These are phyloP conservation scores for Fusarium transvaalense DNA, from an alignment of 2,329 filamentous ascomycete genomes.

Conservation along the genomic window DNA sequence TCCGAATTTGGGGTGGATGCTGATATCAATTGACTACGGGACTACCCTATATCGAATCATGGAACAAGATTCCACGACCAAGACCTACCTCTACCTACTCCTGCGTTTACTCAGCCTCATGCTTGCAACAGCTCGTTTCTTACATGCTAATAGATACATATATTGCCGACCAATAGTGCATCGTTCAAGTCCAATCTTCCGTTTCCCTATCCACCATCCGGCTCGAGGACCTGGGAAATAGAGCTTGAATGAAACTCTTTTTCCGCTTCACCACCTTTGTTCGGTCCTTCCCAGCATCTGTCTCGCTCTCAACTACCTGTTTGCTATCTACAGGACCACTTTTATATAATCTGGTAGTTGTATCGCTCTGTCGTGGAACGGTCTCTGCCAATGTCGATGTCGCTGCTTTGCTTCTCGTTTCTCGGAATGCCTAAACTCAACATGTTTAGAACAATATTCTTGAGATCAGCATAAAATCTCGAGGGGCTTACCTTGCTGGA, in stretches of 20 bases:
- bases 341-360: neutral
- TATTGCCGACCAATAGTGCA: too few species aligned
- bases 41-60: neutral
- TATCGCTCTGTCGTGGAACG: neutral
- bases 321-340: neutral
- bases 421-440: conserved; percentile 20
- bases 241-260: conserved; percentile 61
- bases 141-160: neutral
- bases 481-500: conserved; percentile 35
- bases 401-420: conserved; percentile 5
- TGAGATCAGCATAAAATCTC: too few species aligned
- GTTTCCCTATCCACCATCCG: conserved; percentile 3
- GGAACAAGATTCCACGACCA: neutral
- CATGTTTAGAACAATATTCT: conserved; percentile 1
- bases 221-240: conserved; percentile 52
- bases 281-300: neutral
- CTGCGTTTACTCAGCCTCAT: too few species aligned
- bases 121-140: neutral
- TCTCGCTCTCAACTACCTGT: neutral
- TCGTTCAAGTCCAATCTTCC: neutral
- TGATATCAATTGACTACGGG: neutral
- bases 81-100: too few species aligned
- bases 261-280: conserved; percentile 51
- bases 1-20: neutral
- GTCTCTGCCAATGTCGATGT: neutral